Evolutionary conservation across 768 basidiomycete genomes (phyloP), one percentile per base, ranked within the genome.

Genomic region (Termitomyces sp.): DNA sequence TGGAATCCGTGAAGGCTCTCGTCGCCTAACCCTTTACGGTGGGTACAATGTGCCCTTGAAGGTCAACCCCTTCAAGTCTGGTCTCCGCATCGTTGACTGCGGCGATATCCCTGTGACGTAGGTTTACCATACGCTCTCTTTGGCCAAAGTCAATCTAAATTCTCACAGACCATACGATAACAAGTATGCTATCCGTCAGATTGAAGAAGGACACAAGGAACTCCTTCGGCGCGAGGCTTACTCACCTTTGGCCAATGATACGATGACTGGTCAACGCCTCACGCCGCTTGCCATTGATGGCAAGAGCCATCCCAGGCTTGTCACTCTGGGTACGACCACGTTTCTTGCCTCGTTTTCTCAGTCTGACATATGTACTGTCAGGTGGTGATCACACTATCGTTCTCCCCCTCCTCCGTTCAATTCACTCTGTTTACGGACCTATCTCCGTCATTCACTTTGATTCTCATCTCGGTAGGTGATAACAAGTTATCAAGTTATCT

Each of bases 331-430:
- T 54, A 23, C 7, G 40, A 17, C 19, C 19, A 43, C 23, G 9
- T 12, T 27, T 23, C 21, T 34, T 14, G 17, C 11, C 16, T 41
- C n/a, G 7, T n/a, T 43, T 8, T 12, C 29, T 32, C 32, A n/a
- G 11, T 21, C 11, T 48, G 25, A 43, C 21, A 43, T 16, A 35
- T 21, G n/a, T 21, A 12, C 5, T 14, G 40, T 48, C 17, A 34
- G 93, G 93, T 21, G 92, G 93, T 4, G 92, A 95, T 66, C 92
- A 94, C 67, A 92, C 91, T 9, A 90, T 94, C 59, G 90, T 77
- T 8, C 68, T 80, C n/a, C 77, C 76, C 4, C 57, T 81, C 21
- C 72, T 87, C 19, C 83, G 90, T 40, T 89, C 92, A 16, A 81
- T 94, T 46, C 68, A 89, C 68, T 82, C 84, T 42, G 84, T 84